Conservation (phyloP, 78 protist species). For the Corallochytrium limacisporum region DNA sequence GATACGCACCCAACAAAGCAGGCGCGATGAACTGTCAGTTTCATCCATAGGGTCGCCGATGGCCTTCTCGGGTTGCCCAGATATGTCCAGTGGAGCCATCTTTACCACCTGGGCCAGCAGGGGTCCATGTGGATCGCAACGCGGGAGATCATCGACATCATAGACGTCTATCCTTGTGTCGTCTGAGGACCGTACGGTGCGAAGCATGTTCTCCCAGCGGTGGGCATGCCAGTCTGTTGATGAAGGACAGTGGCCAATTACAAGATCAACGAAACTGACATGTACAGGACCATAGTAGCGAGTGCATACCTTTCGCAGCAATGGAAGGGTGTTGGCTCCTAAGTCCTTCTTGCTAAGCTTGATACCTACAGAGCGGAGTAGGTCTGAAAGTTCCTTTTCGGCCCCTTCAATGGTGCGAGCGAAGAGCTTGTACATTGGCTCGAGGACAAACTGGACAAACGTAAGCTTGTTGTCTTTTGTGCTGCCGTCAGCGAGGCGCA, state of each 20-base stretch:
- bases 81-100: no score
- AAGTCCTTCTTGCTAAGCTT: constrained; percentile 15
- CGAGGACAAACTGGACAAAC: constrained; percentile 84
- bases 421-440: constrained; percentile 88
- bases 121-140: constrained; percentile 69
- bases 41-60: background rate
- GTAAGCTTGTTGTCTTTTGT: constrained; percentile 22
- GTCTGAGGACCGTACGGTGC: background rate
- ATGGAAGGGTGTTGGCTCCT: constrained; percentile 42
- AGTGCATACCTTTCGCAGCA: constrained; percentile 35
- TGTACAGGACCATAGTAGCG: constrained; percentile 71
- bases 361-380: no score
- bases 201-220: no score
- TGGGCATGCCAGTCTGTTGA: no score
- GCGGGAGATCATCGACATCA: constrained; percentile 36
- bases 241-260: no score
- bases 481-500: no score
- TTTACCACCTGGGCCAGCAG: constrained; percentile 68
- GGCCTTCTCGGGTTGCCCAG: constrained; percentile 49
- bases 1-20: constrained; percentile 59
- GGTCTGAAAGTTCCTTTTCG: no score
- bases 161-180: background rate
- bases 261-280: no score
- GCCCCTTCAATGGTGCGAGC: no score
- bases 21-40: no score